Percentiles rank a stretch among this genome's conserved stretches.
These are phyloP conservation scores for Amanita pseudoporphyria DNA, from an alignment of 768 basidiomycete species.

Conservation along the genomic window DNA sequence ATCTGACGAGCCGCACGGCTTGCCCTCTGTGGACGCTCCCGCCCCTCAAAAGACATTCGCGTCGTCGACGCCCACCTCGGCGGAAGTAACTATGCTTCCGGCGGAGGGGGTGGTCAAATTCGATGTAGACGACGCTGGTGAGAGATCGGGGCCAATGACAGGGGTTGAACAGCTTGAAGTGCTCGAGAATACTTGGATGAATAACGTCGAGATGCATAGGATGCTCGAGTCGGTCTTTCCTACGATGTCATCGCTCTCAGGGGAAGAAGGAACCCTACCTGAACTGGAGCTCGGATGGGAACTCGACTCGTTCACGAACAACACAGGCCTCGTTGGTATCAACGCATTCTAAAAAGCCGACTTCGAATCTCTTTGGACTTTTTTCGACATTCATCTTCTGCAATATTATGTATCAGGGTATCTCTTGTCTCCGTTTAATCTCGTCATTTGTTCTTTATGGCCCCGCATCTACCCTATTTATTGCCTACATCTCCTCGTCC, in stretches of 20 bases:
- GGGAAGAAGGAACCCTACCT: neutral
- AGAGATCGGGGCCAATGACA: slow-evolving; percentile 11
- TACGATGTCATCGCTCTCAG: neutral
- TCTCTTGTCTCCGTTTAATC: slow-evolving; percentile 1
- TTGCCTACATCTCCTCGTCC: slow-evolving; percentile 2
- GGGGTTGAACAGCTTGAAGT: slow-evolving; percentile 17
- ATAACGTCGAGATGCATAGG: slow-evolving; percentile 52
- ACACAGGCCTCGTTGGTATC: slow-evolving; percentile 1
- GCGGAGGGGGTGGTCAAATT: slow-evolving; percentile 2
- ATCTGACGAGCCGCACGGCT: slow-evolving; percentile 17
- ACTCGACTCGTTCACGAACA: slow-evolving; percentile 2
- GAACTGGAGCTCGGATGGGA: slow-evolving; percentile 6
- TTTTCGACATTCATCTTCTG: neutral
- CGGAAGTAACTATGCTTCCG: neutral
- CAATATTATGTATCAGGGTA: slow-evolving; percentile 3
- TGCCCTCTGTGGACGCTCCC: slow-evolving; percentile 15
- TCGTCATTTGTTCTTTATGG: neutral
- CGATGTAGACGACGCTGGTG: slow-evolving; percentile 7
- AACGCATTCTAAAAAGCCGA: neutral
- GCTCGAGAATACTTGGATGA: slow-evolving; percentile 22
- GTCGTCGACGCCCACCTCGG: slow-evolving; percentile 10
- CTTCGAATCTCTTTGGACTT: neutral
- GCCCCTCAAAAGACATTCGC: slow-evolving; percentile 12
- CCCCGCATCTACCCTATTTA: neutral
- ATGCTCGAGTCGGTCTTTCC: slow-evolving; percentile 35